These are phyloP conservation scores for Hortiboletus flavorubellus DNA, from an alignment of 768 basidiomycete genomes.

Conservation along the genomic window DNA sequence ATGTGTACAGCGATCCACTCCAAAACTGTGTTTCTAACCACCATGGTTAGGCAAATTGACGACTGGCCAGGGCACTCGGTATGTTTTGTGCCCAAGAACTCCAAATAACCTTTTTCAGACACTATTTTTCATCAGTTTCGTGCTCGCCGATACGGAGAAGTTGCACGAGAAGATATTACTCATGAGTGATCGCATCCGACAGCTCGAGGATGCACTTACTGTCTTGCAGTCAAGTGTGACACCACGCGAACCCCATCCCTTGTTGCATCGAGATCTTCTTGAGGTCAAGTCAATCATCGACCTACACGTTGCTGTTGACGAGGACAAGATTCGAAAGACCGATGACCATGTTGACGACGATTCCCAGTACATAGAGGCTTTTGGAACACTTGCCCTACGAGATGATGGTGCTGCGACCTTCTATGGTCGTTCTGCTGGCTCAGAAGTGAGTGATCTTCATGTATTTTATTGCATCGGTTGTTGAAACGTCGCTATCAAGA, in stretches of 20 bases:
- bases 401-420: constrained; percentile 71
- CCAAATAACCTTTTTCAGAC: neutral
- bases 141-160: constrained; percentile 68
- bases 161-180: constrained; percentile 63
- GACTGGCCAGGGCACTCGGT: constrained; percentile 78
- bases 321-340: constrained; percentile 28
- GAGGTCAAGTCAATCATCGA: constrained; percentile 70
- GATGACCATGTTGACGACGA: constrained; percentile 35
- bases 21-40: neutral
- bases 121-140: constrained; percentile 43
- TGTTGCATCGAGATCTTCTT: constrained; percentile 57
- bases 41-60: constrained; percentile 50
- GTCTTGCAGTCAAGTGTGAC: constrained; percentile 47
- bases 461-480: constrained; percentile 14
- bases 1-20: neutral
- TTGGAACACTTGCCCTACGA: constrained; percentile 65
- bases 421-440: constrained; percentile 68
- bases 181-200: constrained; percentile 70
- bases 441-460: constrained; percentile 51
- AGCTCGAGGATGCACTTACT: constrained; percentile 64
- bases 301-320: constrained; percentile 54
- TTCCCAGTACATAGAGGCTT: constrained; percentile 59
- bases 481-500: constrained; percentile 33
- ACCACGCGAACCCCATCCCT: constrained; percentile 52
- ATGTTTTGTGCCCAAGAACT: constrained; percentile 14